Conservation (phyloP, 768 basidiomycete genomes). For the Lactifluus pinguis region DNA sequence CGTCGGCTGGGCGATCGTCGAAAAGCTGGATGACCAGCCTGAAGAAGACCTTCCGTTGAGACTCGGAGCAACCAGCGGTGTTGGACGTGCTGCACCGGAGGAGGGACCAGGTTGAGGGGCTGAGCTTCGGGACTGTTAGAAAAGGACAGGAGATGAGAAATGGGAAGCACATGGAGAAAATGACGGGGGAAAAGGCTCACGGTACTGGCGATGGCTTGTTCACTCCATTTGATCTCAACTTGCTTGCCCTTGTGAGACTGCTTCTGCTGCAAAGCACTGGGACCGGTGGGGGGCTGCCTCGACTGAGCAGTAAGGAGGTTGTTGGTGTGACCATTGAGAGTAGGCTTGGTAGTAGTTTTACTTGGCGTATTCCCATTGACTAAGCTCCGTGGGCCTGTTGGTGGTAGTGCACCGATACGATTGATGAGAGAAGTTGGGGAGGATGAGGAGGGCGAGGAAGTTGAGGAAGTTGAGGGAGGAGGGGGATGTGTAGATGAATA, state of each 20-base stretch:
- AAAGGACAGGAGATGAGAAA: conserved; percentile 7
- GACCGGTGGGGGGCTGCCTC: conserved; percentile 26
- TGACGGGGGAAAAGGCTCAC: conserved; percentile 22
- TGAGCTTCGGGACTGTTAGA: conserved; percentile 10
- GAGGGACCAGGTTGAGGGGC: conserved; percentile 6
- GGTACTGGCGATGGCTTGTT: conserved; percentile 26
- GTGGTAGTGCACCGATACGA: conserved; percentile 46
- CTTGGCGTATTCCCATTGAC: conserved; percentile 28
- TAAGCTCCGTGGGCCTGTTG: conserved; percentile 59
- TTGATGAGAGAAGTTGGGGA: conserved; percentile 27
- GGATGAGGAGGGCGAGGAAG: conserved; percentile 25
- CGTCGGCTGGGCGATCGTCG: conserved; percentile 18
- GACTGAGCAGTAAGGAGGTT: conserved; percentile 24
- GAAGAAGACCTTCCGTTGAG: conserved; percentile 15
- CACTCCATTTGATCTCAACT: conserved; percentile 28
- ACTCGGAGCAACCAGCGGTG: conserved; percentile 10
- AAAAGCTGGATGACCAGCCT: conserved; percentile 20
- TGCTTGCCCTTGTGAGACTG: conserved; percentile 36
- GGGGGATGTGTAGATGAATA: conserved; percentile 13
- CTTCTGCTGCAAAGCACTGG: conserved; percentile 24
- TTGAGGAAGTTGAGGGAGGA: conserved; percentile 26
- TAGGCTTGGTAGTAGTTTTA: conserved; percentile 33
- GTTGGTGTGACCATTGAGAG: conserved; percentile 35
- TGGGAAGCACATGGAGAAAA: conserved; percentile 8
- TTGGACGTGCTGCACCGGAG: conserved; percentile 8